Base-by-base conservation (phyloP, 2,329 filamentous ascomycete species). In the Hymenotorrendiella dingleyae region DNA sequence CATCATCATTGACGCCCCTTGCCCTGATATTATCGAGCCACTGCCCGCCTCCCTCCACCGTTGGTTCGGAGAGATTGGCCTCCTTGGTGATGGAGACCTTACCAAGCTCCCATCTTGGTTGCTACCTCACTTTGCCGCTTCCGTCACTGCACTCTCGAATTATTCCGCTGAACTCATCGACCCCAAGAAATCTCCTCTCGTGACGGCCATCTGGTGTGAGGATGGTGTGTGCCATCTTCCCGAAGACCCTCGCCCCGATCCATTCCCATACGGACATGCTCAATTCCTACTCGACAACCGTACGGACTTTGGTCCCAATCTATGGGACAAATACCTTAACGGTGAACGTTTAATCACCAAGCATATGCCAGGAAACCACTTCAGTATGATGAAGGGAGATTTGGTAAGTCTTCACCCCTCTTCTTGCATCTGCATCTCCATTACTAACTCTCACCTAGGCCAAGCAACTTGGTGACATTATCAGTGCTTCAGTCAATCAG, bases 231-330 rank as follows among this genome's bases (percentile, higher is more conserved):
- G 82, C 67, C 75, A 81, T 50, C 67, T 75, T 42, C 77, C 80
- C 5, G 72, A 73, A 36, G 81, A 84, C 60, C 81, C 80, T 29
- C 71, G 77, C 32, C 81, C 82, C 0, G 72, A 79, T 54, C 74
- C 76, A 0, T 76, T 78, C 45, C 73, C 73, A 17, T 71, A 71
- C 36, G 73, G 69, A 55, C 82, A 72, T 64, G 82, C 73, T 57
- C 76, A 74, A 60, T 88, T 84, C 74, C 66, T 88, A 41, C 71
- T 88, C 4, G 80, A 87, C 62, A 84, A 87, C 68, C 71, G 84
- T 45, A 78, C 74, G 4, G 81, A 86, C 62, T 88, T 88, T 60
- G 73, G 74, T 2, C 73, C 79, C 45, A 85, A 86, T 59, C 72
- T 79, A 16, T 86, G 81, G 80, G 80, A 79, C 21, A 76, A 83